These are phyloP conservation scores for Comarum palustre DNA, from an alignment of 306 rosid species.

Conservation along the genomic window DNA sequence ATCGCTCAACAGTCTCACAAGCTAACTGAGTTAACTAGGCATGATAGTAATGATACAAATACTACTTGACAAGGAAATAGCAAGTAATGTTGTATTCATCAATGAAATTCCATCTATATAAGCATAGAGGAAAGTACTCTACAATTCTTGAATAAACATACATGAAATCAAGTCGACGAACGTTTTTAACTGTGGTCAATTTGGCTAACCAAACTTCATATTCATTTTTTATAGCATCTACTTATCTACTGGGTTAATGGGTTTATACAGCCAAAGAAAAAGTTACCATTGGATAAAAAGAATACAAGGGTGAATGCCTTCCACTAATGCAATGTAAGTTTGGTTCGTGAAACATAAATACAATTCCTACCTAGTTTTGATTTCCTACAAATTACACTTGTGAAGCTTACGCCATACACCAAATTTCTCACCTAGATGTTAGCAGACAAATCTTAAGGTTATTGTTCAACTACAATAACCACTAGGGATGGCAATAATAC, in stretches of 20 bases:
- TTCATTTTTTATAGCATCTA: background rate
- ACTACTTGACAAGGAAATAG: background rate
- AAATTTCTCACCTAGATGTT: background rate
- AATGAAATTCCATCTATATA: background rate
- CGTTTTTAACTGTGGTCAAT: background rate
- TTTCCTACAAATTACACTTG: background rate
- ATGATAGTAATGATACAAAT: background rate
- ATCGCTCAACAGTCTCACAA: constrained; percentile 43
- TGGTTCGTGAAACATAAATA: background rate
- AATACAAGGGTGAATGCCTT: background rate
- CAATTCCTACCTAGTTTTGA: background rate
- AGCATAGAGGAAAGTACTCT: background rate
- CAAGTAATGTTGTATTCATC: background rate
- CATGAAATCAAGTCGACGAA: background rate
- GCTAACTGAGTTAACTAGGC: background rate
- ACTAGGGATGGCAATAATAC: too few species aligned
- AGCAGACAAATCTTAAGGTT: constrained; percentile 3
- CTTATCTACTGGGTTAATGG: too few species aligned
- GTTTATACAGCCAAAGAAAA: too few species aligned
- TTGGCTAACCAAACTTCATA: background rate
- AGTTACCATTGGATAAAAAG: background rate
- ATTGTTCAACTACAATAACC: background rate
- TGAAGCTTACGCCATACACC: background rate
- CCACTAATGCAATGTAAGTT: background rate
- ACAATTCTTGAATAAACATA: background rate